Conservation (phyloP, 495 filamentous ascomycete genomes). For the Oidiodendron maius region DNA sequence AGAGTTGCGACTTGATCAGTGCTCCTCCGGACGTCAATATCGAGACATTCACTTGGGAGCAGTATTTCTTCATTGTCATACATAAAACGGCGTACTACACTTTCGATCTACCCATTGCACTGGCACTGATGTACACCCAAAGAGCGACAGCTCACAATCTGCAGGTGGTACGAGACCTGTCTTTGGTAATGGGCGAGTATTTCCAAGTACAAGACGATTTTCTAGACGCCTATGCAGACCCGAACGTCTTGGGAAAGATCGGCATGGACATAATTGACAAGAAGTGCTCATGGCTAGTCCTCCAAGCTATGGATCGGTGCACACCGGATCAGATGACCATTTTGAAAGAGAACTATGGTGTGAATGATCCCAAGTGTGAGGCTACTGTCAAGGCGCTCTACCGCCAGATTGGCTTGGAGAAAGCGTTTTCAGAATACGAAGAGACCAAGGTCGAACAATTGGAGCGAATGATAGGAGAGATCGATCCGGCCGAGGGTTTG, state of each 20-base stretch:
- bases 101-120: conserved; percentile 96
- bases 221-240: conserved; percentile 92
- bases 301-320: conserved; percentile 77
- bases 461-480: conserved; percentile 60
- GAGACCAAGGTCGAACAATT: conserved; percentile 74
- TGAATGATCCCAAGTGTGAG: conserved; percentile 76
- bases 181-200: conserved; percentile 98
- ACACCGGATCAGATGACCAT: conserved; percentile 75
- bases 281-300: conserved; percentile 97
- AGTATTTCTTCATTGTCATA: conserved; percentile 97
- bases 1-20: conserved; percentile 89
- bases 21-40: conserved; percentile 94
- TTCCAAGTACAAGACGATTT: conserved; percentile 99
- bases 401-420: conserved; percentile 74
- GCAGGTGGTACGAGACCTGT: conserved; percentile 76
- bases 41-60: conserved; percentile 86
- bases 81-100: conserved; percentile 99
- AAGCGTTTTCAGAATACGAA: conserved; percentile 81
- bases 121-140: conserved; percentile 75
- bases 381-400: conserved; percentile 81
- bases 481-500: conserved; percentile 80
- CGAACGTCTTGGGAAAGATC: conserved; percentile 90
- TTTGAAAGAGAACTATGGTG: conserved; percentile 81
- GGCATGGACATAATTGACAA: conserved; percentile 98
- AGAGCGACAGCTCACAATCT: conserved; percentile 80